Conservation (phyloP, 805 yeast genomes). For the Candida insectorum region DNA sequence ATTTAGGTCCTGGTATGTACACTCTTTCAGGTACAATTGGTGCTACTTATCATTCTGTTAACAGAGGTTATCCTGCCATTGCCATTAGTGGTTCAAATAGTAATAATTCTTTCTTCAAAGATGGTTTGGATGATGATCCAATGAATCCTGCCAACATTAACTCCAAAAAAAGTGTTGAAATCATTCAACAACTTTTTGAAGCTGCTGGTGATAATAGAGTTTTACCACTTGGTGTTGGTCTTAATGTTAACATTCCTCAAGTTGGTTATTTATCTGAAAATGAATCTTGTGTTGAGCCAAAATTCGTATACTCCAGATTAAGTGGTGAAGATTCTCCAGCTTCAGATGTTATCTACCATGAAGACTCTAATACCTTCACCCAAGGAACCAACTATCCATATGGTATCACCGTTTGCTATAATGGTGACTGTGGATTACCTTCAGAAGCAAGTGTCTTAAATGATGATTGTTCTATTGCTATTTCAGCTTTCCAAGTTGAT, state of each 20-base stretch:
- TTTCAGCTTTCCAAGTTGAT: constrained; percentile 49
- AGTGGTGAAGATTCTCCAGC: constrained; percentile 37
- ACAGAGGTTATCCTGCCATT: constrained; percentile 48
- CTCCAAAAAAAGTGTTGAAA: constrained; percentile 36
- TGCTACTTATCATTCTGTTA: constrained; percentile 45
- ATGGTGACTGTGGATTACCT: constrained; percentile 45
- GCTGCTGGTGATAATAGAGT: constrained; percentile 36
- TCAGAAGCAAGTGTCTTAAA: constrained; percentile 34
- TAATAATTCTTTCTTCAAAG: constrained; percentile 49
- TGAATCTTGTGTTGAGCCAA: constrained; percentile 43
- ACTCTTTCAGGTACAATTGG: constrained; percentile 53
- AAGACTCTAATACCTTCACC: constrained; percentile 26
- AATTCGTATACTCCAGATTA: constrained; percentile 43
- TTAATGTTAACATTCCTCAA: constrained; percentile 47
- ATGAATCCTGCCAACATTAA: constrained; percentile 43
- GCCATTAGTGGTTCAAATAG: constrained; percentile 51
- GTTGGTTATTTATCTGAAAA: constrained; percentile 33
- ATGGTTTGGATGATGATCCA: constrained; percentile 40
- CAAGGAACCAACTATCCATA: constrained; percentile 9
- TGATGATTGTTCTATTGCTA: constrained; percentile 39
- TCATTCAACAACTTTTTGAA: constrained; percentile 36
- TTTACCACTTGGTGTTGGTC: constrained; percentile 43
- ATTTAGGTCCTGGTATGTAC: constrained; percentile 38
- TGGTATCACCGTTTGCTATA: constrained; percentile 25
- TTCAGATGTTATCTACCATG: constrained; percentile 35